Conservation (phyloP, 2,329 filamentous ascomycete species). For the Fusarium sp. region DNA sequence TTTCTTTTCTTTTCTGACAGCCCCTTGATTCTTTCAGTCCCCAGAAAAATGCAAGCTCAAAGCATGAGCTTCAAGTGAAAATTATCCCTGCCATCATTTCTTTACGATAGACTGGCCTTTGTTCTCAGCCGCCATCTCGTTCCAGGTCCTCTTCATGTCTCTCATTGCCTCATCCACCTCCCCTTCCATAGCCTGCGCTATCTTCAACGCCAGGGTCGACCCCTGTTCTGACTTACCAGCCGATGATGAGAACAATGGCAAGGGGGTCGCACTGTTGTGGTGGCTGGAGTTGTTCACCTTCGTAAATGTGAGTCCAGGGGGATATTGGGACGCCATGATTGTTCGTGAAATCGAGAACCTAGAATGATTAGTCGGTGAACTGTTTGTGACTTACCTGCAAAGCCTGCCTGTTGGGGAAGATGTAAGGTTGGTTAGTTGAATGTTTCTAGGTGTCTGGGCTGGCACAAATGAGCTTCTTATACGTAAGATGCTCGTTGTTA, state of each 20-base stretch:
- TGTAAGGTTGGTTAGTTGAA: not conserved
- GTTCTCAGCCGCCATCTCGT: constrained; percentile 1
- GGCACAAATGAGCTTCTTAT: not conserved
- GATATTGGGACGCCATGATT: constrained; percentile 9
- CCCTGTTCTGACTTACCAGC: not conserved
- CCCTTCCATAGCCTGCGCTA: constrained; percentile 2
- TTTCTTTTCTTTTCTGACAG: not conserved
- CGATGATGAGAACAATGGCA: not conserved
- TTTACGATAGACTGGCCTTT: not conserved
- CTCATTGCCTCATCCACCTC: constrained; percentile 8
- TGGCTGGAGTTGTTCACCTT: not conserved
- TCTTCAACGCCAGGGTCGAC: not conserved
- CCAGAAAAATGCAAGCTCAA: not conserved
- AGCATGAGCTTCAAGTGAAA: constrained; percentile 11
- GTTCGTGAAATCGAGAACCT: not conserved
- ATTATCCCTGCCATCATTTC: not conserved
- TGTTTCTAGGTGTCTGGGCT: not conserved
- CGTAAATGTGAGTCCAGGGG: not conserved
- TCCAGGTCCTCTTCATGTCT: constrained; percentile 10
- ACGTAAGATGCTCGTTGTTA: not conserved
- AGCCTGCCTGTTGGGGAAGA: not conserved
- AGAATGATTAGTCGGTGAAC: not conserved
- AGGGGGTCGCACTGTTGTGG: not conserved
- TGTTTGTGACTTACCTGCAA: constrained; percentile 4
- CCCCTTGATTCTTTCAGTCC: not conserved